Evolutionary conservation across 805 yeast species (phyloP), one percentile per base, ranked within the genome.

Genomic region (Suhomyces emberorum): DNA sequence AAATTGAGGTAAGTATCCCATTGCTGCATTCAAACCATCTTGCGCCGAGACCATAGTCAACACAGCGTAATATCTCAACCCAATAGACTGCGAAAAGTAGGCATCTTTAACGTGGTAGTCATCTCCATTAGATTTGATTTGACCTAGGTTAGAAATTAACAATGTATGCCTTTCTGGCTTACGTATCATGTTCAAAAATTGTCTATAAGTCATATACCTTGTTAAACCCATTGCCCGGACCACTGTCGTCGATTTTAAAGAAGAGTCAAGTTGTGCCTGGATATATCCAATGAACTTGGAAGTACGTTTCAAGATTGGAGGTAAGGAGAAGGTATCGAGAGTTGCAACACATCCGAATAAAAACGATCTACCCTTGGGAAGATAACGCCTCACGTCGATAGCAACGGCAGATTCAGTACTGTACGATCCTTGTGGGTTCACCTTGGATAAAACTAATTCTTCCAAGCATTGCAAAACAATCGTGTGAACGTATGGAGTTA

Each of bases 401-500:
- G 45, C 43, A 8, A 38, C 17, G 14, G 31, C 19, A 15, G 39
- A 28, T 9, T 18, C 19, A 10, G 38, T 38, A n/a, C 43, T 35
- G 31, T 33, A 42, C 12, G 23, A 21, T 12, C 11, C 17, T 4
- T 23, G 16, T 15, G 28, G 22, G 12, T 22, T 7, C 4, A 15
- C 14, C 15, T 12, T 22, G 7, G 42, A 35, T 18, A 33, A 32
- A 4, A 35, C 25, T 14, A 21, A 14, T 22, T 42, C 41, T 12
- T 44, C 44, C 9, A 44, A 29, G 25, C 44, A 37, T 10, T 34
- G 30, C 21, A 42, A 12, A 7, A 33, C 46, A 7, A 42, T 28
- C 3, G 38, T 33, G 15, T 42, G 38, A 16, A 44, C 35, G 25
- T 39, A 37, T 2, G 48, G 42, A 3, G 48, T 44, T 28, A 44